These are phyloP conservation scores for Cenococcum geophilum DNA, from an alignment of 495 filamentous ascomycete genomes.

Conservation along the genomic window DNA sequence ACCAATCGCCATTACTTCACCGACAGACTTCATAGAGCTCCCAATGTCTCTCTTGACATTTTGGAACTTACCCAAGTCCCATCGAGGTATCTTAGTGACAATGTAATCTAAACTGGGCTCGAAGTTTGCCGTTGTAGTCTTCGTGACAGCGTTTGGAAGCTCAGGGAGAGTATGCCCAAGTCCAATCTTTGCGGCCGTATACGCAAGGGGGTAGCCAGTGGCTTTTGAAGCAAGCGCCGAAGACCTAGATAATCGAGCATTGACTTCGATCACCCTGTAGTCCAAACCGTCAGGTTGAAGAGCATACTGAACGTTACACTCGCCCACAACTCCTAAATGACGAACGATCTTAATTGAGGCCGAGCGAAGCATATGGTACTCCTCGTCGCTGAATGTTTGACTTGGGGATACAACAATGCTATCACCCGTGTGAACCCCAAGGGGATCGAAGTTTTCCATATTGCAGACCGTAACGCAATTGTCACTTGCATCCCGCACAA, in stretches of 20 bases:
- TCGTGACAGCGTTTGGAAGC: constrained; percentile 93
- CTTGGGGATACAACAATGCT: constrained; percentile 97
- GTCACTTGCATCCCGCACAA: constrained; percentile 90
- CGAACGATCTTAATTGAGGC: constrained; percentile 98
- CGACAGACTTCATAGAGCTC: constrained; percentile 94
- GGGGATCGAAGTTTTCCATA: constrained; percentile 99
- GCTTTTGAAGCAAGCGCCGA: constrained; percentile 95
- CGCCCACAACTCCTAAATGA: constrained; percentile 92
- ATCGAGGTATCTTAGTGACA: constrained; percentile 95
- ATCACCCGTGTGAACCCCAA: constrained; percentile 97
- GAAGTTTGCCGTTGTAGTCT: constrained; percentile 98
- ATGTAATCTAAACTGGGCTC: constrained; percentile 96
- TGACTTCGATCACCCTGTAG: constrained; percentile 99
- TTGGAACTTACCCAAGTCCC: constrained; percentile 97
- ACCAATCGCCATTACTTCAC: constrained; percentile 98
- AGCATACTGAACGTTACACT: constrained; percentile 99
- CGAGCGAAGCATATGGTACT: constrained; percentile 98
- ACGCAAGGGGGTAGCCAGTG: constrained; percentile 91
- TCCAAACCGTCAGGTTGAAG: constrained; percentile 94
- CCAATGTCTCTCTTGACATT: constrained; percentile 97
- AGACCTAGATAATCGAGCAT: constrained; percentile 89
- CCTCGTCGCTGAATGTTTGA: constrained; percentile 93
- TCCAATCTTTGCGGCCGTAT: constrained; percentile 92
- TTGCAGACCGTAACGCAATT: constrained; percentile 99
- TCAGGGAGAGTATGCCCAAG: constrained; percentile 91